These are phyloP conservation scores for Ascosphaera aggregata DNA, from an alignment of 2,329 filamentous ascomycete species.

Conservation along the genomic window DNA sequence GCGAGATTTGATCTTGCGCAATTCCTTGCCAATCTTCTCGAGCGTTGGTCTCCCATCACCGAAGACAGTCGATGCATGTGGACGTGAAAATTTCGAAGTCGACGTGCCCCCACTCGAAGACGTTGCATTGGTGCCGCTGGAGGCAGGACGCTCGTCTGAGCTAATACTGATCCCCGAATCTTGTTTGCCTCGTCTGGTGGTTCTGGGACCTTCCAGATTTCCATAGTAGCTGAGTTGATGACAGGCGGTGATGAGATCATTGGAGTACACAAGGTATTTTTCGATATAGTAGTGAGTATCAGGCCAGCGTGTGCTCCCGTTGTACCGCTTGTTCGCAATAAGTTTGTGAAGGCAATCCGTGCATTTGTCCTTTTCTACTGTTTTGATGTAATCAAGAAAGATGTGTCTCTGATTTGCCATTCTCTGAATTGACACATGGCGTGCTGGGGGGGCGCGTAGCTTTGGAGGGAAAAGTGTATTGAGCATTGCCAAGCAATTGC, in stretches of 20 bases:
- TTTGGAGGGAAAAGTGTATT: slow-evolving; percentile 42
- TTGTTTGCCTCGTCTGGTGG: slow-evolving; percentile 26
- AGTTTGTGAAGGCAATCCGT: slow-evolving; percentile 28
- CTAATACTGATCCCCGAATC: slow-evolving; percentile 41
- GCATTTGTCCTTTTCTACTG: slow-evolving; percentile 30
- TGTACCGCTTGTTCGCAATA: slow-evolving; percentile 26
- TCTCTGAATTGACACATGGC: slow-evolving; percentile 26
- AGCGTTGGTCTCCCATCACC: slow-evolving; percentile 24
- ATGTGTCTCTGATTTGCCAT: slow-evolving; percentile 33
- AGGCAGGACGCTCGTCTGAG: slow-evolving; percentile 15
- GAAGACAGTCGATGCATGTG: slow-evolving; percentile 1
- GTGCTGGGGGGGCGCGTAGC: slow-evolving; percentile 23
- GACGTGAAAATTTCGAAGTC: slow-evolving; percentile 5
- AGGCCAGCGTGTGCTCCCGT: slow-evolving; percentile 33
- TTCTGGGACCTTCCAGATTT: slow-evolving; percentile 14
- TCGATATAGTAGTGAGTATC: slow-evolving; percentile 25
- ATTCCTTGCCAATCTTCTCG: slow-evolving; percentile 34
- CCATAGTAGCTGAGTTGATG: slow-evolving; percentile 23
- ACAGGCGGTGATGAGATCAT: slow-evolving; percentile 38
- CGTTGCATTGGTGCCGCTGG: slow-evolving; percentile 13
- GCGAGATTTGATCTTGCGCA: slow-evolving; percentile 33
- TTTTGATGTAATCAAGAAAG: slow-evolving; percentile 38
- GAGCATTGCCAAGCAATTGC: slow-evolving; percentile 43
- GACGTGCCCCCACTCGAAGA: neutral
- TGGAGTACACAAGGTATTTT: slow-evolving; percentile 34